phyloP scores from a whole-genome alignment of 371 early-diverging fungal species.

The Choanephora cucurbitarum region DNA sequence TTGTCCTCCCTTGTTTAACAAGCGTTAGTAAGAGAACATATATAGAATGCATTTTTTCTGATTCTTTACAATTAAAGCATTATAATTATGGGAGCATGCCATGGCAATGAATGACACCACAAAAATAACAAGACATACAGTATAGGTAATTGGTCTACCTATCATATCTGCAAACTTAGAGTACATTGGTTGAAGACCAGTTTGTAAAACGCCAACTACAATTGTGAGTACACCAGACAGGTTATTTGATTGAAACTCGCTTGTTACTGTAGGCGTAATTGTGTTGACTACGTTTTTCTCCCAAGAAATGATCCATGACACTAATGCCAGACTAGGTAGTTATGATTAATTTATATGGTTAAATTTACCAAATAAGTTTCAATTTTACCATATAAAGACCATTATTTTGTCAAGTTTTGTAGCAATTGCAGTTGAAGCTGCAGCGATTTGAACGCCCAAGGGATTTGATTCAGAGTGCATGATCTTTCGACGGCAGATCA shows the following conservation, averaged over 20 bases:
- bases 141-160: slow-evolving; percentile 42
- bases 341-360: too few relatives aligned
- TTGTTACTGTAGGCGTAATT: slow-evolving; percentile 23
- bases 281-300: slow-evolving; percentile 25
- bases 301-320: slow-evolving; percentile 38
- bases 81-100: slow-evolving; percentile 33
- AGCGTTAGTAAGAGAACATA: not conserved
- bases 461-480: too few relatives aligned
- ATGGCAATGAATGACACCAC: slow-evolving; percentile 37
- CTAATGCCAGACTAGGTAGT: slow-evolving; percentile 21
- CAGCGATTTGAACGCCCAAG: too few relatives aligned
- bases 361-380: too few relatives aligned
- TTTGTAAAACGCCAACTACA: slow-evolving; percentile 41
- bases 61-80: slow-evolving; percentile 35
- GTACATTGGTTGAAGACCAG: slow-evolving; percentile 50
- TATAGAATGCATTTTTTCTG: too few relatives aligned
- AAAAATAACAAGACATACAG: slow-evolving; percentile 41
- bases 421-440: too few relatives aligned
- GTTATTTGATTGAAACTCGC: slow-evolving; percentile 24
- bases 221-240: slow-evolving; percentile 30
- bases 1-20: slow-evolving; percentile 33
- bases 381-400: too few relatives aligned
- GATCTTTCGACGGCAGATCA: too few relatives aligned
- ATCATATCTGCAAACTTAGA: slow-evolving; percentile 49
- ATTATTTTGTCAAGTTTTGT: too few relatives aligned